Conservation (phyloP, 345 rosid species). For the Trapa bicornis region DNA sequence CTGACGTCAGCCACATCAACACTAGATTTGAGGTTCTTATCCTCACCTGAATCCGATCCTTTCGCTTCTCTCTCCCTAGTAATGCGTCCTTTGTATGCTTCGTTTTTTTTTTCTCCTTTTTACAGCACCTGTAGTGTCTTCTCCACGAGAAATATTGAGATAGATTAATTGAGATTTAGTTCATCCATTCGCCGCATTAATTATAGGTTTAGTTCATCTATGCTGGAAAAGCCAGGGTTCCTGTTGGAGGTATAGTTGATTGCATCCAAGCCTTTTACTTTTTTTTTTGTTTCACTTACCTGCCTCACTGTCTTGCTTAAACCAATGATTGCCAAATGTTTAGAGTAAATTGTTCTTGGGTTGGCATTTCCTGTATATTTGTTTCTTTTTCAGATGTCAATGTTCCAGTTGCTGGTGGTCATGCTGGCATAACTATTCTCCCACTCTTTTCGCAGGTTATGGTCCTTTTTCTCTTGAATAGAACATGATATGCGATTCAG, state of each 20-base stretch:
- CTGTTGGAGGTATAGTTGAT: slow-evolving; percentile 29
- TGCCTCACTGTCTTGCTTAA: not conserved
- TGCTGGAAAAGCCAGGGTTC: slow-evolving; percentile 50
- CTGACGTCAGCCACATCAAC: slow-evolving; percentile 35
- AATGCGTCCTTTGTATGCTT: no score
- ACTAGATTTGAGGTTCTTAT: slow-evolving; percentile 13
- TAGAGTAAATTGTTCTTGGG: not conserved
- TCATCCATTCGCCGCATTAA: no score
- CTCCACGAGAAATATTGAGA: no score
- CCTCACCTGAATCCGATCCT: no score
- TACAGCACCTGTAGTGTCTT: no score
- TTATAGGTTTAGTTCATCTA: slow-evolving; percentile 15
- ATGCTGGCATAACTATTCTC: slow-evolving; percentile 74
- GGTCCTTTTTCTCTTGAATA: not conserved
- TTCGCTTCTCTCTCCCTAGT: no score
- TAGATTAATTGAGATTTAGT: no score
- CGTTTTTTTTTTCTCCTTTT: no score
- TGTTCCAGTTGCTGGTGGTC: slow-evolving; percentile 82
- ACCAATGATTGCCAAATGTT: not conserved
- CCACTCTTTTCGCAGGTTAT: slow-evolving; percentile 74
- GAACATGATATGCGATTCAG: not conserved
- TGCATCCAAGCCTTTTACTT: not conserved
- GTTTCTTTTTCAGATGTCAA: slow-evolving; percentile 41
- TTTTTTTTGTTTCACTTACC: no score
- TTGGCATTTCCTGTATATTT: not conserved